Percentiles rank a stretch among this genome's conserved stretches.
phyloP scores from a whole-genome alignment of 176 grass and related monocot species.

The Rhynchospora breviuscula region DNA sequence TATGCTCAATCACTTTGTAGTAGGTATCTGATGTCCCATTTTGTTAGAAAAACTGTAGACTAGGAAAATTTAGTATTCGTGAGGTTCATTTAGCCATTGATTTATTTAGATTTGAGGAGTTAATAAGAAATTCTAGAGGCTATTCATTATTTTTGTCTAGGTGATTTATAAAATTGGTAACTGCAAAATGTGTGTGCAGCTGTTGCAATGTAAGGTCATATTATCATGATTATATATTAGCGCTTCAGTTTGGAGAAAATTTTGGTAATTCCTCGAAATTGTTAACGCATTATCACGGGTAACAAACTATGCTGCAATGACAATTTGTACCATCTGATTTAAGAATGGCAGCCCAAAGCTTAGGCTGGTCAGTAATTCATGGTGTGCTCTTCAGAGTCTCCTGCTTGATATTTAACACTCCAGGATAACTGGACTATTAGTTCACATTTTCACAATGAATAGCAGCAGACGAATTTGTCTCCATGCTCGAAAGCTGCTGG shows the following conservation, averaged over 20 bases:
- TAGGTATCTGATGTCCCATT: background rate
- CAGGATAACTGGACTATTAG: background rate
- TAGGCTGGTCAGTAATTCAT: background rate
- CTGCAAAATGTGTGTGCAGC: background rate
- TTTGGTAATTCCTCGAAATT: background rate
- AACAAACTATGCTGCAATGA: no score
- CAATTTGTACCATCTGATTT: background rate
- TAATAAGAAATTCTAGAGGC: background rate
- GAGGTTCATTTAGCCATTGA: background rate
- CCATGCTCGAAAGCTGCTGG: no score
- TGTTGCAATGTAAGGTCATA: background rate
- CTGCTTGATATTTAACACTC: no score
- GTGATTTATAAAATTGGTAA: background rate
- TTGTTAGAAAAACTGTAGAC: conserved; percentile 1
- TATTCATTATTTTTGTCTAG: background rate
- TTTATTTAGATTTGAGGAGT: background rate
- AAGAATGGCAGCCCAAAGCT: background rate
- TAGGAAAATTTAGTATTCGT: background rate
- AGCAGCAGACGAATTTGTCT: no score
- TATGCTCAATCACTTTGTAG: background rate
- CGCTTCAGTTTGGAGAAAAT: background rate
- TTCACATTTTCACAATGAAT: no score
- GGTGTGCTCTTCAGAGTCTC: background rate
- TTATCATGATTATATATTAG: no score
- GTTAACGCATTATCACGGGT: background rate